Conservation (phyloP, 2,329 filamentous ascomycete species). For the Penicillium concentricum region DNA sequence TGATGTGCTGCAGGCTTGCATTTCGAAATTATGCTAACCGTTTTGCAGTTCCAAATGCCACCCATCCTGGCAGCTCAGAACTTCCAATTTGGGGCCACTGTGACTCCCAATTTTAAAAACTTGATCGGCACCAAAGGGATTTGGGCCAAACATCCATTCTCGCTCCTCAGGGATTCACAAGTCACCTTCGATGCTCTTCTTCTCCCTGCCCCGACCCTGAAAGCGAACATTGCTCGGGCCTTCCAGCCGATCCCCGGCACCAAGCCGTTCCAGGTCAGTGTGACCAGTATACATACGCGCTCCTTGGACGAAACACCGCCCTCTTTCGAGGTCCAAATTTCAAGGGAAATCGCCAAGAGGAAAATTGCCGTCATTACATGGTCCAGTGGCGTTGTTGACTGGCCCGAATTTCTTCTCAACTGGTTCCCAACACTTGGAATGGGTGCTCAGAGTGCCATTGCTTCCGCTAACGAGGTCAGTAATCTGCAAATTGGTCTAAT, state of each 20-base stretch:
- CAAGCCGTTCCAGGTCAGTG: constrained; percentile 33
- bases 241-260: constrained; percentile 34
- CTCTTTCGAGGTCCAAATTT: constrained; percentile 31
- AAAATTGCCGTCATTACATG: constrained; percentile 36
- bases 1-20: neutral
- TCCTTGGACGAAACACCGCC: constrained; percentile 31
- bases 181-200: constrained; percentile 29
- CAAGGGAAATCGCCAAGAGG: constrained; percentile 30
- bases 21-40: constrained; percentile 7
- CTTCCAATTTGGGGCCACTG: constrained; percentile 34
- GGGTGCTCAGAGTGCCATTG: constrained; percentile 20
- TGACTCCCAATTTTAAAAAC: constrained; percentile 31
- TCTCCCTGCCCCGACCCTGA: constrained; percentile 33
- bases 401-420: constrained; percentile 33
- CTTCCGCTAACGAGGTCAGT: constrained; percentile 24
- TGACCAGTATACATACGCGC: constrained; percentile 30
- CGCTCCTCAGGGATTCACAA: constrained; percentile 33
- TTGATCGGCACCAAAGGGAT: constrained; percentile 29
- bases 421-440: constrained; percentile 26
- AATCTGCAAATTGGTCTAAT: constrained; percentile 37
- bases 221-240: constrained; percentile 30
- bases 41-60: constrained; percentile 31
- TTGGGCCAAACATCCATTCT: constrained; percentile 29
- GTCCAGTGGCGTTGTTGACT: constrained; percentile 38
- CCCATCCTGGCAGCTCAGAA: constrained; percentile 27